Evolutionary conservation across 345 rosid species (phyloP).

Genomic region (Eucalyptus guilfoylei): DNA sequence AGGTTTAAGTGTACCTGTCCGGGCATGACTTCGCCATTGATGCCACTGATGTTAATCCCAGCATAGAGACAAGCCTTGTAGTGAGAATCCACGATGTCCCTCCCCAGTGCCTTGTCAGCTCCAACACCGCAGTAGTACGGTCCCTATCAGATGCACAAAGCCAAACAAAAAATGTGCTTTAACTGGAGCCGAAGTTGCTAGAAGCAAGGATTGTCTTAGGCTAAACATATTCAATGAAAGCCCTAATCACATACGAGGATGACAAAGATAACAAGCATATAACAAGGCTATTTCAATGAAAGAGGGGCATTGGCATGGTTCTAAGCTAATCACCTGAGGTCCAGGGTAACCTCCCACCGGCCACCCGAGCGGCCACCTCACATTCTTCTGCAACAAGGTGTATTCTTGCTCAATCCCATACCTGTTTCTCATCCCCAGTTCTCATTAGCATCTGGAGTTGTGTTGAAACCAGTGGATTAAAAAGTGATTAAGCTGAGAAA

Average conservation of each 20-base stretch:
- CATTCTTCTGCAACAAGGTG: constrained; percentile 10
- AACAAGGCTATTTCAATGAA: not conserved
- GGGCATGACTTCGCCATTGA: constrained; percentile 40
- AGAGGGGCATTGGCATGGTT: not conserved
- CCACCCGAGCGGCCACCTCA: constrained; percentile 21
- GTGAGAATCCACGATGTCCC: constrained; percentile 23
- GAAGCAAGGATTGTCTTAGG: not conserved
- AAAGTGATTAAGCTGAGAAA: not conserved
- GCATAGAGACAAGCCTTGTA: constrained; percentile 32
- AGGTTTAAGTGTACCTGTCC: constrained; percentile 11
- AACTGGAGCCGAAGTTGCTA: not conserved
- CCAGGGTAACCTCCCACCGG: constrained; percentile 23
- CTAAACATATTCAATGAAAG: not conserved
- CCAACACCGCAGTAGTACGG: constrained; percentile 29
- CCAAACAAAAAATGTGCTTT: not conserved
- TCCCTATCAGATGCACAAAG: constrained; percentile 2
- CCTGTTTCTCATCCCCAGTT: not conserved
- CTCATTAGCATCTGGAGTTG: not conserved
- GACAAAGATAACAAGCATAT: not conserved
- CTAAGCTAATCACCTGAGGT: not conserved
- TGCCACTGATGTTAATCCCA: constrained; percentile 25
- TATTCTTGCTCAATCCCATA: constrained; percentile 24
- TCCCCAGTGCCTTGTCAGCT: constrained; percentile 26
- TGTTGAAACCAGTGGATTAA: not conserved
- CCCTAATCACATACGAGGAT: not conserved